Base-by-base conservation (phyloP, 495 filamentous ascomycete genomes). In the Trichoderma reesei region DNA sequence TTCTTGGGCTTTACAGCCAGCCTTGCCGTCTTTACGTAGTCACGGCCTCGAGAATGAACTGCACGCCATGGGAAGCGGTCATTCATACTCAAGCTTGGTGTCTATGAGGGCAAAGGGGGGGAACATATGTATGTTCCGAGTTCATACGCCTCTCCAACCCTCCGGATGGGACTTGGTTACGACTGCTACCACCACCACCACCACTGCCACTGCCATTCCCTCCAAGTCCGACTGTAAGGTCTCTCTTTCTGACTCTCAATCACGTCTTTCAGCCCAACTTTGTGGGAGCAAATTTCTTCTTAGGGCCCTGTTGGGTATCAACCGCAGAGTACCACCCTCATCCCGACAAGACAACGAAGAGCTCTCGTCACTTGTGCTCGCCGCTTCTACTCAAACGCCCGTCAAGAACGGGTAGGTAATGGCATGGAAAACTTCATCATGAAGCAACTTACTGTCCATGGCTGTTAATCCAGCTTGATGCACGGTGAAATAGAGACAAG, bases 291-390 rank as follows among this genome's bases (percentile, higher is more conserved):
- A 56, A 56, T 1, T 11, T 56, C 20, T 14, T 34, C 14, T 56
- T 56, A 56, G 51, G 51, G 13, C 26, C 11, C 34, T 14, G 8
- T 56, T 56, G 51, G 51, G 51, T 56, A 56, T 56, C 51, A 56
- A 56, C 31, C n/a, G 11, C 51, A 56, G 34, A 34, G 20, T 2
- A 31, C 51, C 20, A 13, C 3, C n/a, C n/a, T n/a, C n/a, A n/a
- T n/a, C n/a, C n/a, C n/a, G n/a, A n/a, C n/a, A n/a, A n/a, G n/a
- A n/a, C n/a, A n/a, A 56, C 20, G 26, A 34, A 11, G 10, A 56
- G 7, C 16, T n/a, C 26, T 26, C 20, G 26, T 56, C 20, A 33
- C 34, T 6, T 10, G 51, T 26, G 9, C n/a, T 26, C 26, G 16
- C n/a, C n/a, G n/a, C n/a, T n/a, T n/a, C n/a, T n/a, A n/a, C n/a